Evolutionary conservation across 352 stramenopile species (phyloP).

Genomic region (Paralagenidium karlingii): DNA sequence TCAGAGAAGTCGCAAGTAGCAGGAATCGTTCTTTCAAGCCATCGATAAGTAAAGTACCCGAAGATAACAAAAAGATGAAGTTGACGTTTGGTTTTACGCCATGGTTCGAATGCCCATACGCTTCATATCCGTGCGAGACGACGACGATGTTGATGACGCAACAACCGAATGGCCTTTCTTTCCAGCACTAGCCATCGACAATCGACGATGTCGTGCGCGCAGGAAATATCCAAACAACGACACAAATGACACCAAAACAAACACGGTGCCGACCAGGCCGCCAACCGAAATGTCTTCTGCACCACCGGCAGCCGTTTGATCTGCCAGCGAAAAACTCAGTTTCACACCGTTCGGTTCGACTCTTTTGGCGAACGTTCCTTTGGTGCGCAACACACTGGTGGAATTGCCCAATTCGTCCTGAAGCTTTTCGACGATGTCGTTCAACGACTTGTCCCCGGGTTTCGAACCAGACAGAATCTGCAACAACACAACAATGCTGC

Average conservation of each 20-base stretch:
- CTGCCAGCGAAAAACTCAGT: slow-evolving; percentile 51
- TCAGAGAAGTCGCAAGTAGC: slow-evolving; percentile 5
- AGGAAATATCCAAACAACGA: slow-evolving; percentile 46
- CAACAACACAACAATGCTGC: slow-evolving; percentile 53
- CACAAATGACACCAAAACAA: slow-evolving; percentile 43
- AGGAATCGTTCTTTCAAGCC: neutral
- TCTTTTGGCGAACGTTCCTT: slow-evolving; percentile 46
- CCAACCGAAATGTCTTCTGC: slow-evolving; percentile 55
- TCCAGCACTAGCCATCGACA: slow-evolving; percentile 15
- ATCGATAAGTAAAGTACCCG: no score
- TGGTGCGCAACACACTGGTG: slow-evolving; percentile 44
- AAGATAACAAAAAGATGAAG: no score
- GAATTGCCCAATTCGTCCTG: slow-evolving; percentile 36
- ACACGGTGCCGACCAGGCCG: slow-evolving; percentile 39
- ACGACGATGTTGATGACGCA: slow-evolving; percentile 8
- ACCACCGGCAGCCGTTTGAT: slow-evolving; percentile 39
- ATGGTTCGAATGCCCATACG: slow-evolving; percentile 55
- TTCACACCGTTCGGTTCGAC: slow-evolving; percentile 49
- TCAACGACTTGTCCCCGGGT: slow-evolving; percentile 43
- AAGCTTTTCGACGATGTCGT: slow-evolving; percentile 48
- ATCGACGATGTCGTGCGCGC: slow-evolving; percentile 31
- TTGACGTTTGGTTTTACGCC: slow-evolving; percentile 15
- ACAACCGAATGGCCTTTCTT: slow-evolving; percentile 5
- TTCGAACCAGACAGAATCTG: slow-evolving; percentile 46
- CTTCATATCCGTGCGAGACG: slow-evolving; percentile 29